A percentile compares a stretch with the other conserved stretches of the same genome.
These are phyloP conservation scores for Eimeria maxima DNA, from an alignment of 169 alveolate species.

Conservation along the genomic window DNA sequence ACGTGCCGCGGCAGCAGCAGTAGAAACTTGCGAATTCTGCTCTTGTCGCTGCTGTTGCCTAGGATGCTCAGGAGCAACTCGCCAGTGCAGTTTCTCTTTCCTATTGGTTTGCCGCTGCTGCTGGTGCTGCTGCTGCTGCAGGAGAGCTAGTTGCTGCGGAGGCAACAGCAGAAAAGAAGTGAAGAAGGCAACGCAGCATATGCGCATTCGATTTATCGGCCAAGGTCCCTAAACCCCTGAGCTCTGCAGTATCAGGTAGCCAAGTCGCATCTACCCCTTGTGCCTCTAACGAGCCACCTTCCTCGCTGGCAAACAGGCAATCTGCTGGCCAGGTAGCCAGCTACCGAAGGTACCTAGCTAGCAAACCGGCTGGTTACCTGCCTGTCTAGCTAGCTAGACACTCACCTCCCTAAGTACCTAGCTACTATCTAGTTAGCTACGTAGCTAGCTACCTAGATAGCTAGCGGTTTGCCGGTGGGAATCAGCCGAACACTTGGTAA, in stretches of 20 bases:
- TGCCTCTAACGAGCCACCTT: no score
- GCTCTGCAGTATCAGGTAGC: no score
- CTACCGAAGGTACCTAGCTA: background rate
- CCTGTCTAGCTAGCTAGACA: background rate
- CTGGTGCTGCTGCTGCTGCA: slow-evolving; percentile 2
- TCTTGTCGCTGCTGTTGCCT: background rate
- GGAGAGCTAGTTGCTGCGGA: background rate
- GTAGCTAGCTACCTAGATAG: background rate
- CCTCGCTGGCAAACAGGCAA: background rate
- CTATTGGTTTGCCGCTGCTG: background rate
- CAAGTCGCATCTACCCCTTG: no score
- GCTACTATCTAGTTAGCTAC: background rate
- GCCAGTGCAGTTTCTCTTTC: background rate
- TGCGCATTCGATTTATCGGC: no score
- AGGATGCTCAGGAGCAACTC: background rate
- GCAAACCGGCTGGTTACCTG: background rate
- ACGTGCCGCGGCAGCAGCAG: background rate
- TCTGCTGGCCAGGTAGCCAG: background rate
- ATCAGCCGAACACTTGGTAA: no score
- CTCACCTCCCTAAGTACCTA: background rate
- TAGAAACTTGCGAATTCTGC: background rate
- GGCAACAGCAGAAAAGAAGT: background rate
- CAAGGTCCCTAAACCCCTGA: no score
- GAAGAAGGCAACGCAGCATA: background rate
- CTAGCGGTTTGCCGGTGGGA: background rate